Percentiles rank a stretch among this genome's conserved stretches.
These are phyloP conservation scores for Boletus rubroflammeus DNA, from an alignment of 768 basidiomycete species.

Conservation along the genomic window DNA sequence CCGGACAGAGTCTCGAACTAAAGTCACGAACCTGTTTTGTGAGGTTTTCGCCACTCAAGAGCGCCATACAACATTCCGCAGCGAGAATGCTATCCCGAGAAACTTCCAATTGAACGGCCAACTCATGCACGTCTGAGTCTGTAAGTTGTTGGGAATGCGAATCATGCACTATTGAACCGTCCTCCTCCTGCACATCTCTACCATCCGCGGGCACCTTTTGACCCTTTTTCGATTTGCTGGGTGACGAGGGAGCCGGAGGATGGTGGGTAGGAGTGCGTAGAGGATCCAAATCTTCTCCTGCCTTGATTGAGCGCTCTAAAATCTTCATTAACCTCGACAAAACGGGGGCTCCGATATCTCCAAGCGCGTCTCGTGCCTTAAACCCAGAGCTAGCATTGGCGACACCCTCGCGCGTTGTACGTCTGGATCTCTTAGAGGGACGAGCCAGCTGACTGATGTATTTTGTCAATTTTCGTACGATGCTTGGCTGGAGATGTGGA, in stretches of 20 bases:
- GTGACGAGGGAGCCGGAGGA: constrained; percentile 33
- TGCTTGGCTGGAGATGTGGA: constrained; percentile 54
- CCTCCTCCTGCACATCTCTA: not conserved
- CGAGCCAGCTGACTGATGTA: constrained; percentile 64
- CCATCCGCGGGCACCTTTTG: constrained; percentile 28
- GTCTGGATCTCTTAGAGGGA: constrained; percentile 66
- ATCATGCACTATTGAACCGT: constrained; percentile 2
- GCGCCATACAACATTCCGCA: constrained; percentile 76
- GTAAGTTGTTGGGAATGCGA: constrained; percentile 30
- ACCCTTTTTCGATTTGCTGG: constrained; percentile 46
- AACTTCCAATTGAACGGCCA: constrained; percentile 52
- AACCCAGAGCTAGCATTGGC: constrained; percentile 35
- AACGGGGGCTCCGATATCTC: constrained; percentile 60
- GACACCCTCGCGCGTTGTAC: constrained; percentile 38
- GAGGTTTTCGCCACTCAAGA: constrained; percentile 75
- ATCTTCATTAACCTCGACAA: constrained; percentile 70
- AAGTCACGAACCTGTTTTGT: constrained; percentile 71
- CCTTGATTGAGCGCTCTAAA: constrained; percentile 73
- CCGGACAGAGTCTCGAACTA: not conserved
- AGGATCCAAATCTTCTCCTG: constrained; percentile 72
- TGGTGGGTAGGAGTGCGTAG: constrained; percentile 42
- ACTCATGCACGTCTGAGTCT: constrained; percentile 47
- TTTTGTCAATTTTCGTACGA: constrained; percentile 68
- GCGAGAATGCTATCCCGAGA: constrained; percentile 75
- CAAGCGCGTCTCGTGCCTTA: constrained; percentile 52